Conservation (phyloP, 441 rosid species). For the Capsella rubella region DNA sequence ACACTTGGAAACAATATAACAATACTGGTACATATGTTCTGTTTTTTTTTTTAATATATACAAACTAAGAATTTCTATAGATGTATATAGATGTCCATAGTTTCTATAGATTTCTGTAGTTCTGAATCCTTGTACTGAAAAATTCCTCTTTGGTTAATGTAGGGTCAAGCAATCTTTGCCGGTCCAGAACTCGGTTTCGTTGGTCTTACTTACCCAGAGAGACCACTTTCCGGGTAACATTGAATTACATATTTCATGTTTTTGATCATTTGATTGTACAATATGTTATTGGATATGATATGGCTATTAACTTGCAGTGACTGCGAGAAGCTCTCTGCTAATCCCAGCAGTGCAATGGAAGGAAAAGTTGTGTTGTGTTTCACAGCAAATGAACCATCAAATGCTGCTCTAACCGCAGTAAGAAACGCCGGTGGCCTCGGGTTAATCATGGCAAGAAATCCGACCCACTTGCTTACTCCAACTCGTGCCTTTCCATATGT, state of each 20-base stretch:
- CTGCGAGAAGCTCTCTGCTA: slow-evolving; percentile 41
- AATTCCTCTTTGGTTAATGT: background rate
- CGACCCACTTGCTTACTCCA: slow-evolving; percentile 46
- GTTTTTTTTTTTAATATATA: too few relatives aligned
- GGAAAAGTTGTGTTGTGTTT: slow-evolving; percentile 54
- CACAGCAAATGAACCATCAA: background rate
- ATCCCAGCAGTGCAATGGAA: slow-evolving; percentile 24
- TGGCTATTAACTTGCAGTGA: slow-evolving; percentile 32
- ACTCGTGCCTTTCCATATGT: slow-evolving; percentile 53
- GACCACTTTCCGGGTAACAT: slow-evolving; percentile 37
- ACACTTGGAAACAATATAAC: slow-evolving; percentile 37
- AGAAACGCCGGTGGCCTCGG: slow-evolving; percentile 46
- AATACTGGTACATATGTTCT: background rate
- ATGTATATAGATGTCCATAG: too few relatives aligned
- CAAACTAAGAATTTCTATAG: too few relatives aligned
- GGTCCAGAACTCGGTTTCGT: slow-evolving; percentile 44
- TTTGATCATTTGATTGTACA: background rate
- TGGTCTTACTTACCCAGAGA: slow-evolving; percentile 38
- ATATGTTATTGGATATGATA: background rate
- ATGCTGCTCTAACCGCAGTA: slow-evolving; percentile 41
- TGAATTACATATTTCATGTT: background rate
- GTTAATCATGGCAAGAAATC: slow-evolving; percentile 47
- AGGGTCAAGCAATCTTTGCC: slow-evolving; percentile 49
- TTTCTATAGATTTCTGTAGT: too few relatives aligned
- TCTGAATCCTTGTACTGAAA: background rate